Base-by-base conservation (phyloP, 352 stramenopile species). In the Pythium insidiosum region DNA sequence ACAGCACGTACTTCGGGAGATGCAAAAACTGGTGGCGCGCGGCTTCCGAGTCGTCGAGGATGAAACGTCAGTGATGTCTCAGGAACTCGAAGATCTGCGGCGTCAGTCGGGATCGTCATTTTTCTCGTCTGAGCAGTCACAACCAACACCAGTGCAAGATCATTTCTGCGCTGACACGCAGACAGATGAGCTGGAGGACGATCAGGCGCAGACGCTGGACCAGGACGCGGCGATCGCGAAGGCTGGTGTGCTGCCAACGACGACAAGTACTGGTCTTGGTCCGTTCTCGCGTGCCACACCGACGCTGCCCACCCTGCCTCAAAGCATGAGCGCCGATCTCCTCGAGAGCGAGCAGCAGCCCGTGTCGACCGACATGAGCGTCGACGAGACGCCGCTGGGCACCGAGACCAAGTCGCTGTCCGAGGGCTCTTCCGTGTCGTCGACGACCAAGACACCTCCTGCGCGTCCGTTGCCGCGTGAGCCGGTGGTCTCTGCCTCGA, bases 201-300 rank as follows among this genome's bases (percentile, higher is more conserved):
- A 60, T 16, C 22, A 55, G 13, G n/a, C n/a, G n/a, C 39, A 63
- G 25, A 63, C 58, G n/a, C 15, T 53, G 13, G 46, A 64, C 10
- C 45, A 41, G 15, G 52, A 54, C 19, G 39, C 44, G 7, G 45
- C 25, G 1, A 22, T 25, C 7, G 44, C 44, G 6, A 23, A 30
- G 1, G 33, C 40, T 16, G 44, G 33, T 11, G n/a, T n/a, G n/a
- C n/a, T 47, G 4, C 1, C 46, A 13, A 24, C 16, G 1, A 46
- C 6, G 13, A 6, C 15, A 23, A n/a, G 18, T n/a, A 34, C 20
- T n/a, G 37, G 10, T 26, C 20, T 43, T 6, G 46, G 42, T 16
- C 44, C 45, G 11, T 60, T 60, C 50, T 26, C 35, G 5, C 31
- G 29, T 1, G 33, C 43, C 18, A 16, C 40, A 11, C 28, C 50